These are phyloP conservation scores for Isabelozyma gotoi DNA, from an alignment of 805 yeast genomes.

Conservation along the genomic window DNA sequence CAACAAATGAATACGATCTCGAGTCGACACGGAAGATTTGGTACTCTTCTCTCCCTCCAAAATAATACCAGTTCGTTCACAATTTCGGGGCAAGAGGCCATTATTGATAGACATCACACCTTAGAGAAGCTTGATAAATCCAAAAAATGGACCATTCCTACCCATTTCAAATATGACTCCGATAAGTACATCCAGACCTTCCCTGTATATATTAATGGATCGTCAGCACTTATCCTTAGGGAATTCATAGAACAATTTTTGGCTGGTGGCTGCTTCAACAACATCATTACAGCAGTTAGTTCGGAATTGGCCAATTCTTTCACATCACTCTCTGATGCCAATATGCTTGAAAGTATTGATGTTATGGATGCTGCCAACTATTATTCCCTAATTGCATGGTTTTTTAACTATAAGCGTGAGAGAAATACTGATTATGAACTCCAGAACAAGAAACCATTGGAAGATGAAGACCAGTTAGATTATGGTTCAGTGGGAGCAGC, in stretches of 20 bases:
- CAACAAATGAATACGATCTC: conserved; percentile 51
- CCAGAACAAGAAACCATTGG: conserved; percentile 6
- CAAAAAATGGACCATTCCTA: conserved; percentile 60
- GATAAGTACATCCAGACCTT: conserved; percentile 29
- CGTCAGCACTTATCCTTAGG: conserved; percentile 28
- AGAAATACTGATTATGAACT: conserved; percentile 8
- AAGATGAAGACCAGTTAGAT: conserved; percentile 27
- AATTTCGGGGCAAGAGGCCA: conserved; percentile 68
- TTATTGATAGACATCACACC: conserved; percentile 50
- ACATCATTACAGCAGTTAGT: conserved; percentile 55
- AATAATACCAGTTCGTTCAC: conserved; percentile 62
- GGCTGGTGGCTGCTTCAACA: conserved; percentile 73
- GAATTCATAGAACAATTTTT: conserved; percentile 56
- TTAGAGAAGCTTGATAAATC: conserved; percentile 64
- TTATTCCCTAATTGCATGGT: conserved; percentile 70
- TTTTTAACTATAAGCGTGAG: conserved; percentile 61
- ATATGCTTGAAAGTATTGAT: conserved; percentile 30
- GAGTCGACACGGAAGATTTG: conserved; percentile 87
- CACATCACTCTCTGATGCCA: conserved; percentile 16
- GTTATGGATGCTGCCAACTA: conserved; percentile 44
- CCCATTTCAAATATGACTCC: conserved; percentile 38
- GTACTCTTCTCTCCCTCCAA: conserved; percentile 75
- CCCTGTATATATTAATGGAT: conserved; percentile 26
- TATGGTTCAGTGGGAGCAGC: conserved; percentile 53
- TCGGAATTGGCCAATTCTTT: conserved; percentile 30